phyloP scores from a whole-genome alignment of 2,329 filamentous ascomycete species.

The Colletotrichum eleusines region DNA sequence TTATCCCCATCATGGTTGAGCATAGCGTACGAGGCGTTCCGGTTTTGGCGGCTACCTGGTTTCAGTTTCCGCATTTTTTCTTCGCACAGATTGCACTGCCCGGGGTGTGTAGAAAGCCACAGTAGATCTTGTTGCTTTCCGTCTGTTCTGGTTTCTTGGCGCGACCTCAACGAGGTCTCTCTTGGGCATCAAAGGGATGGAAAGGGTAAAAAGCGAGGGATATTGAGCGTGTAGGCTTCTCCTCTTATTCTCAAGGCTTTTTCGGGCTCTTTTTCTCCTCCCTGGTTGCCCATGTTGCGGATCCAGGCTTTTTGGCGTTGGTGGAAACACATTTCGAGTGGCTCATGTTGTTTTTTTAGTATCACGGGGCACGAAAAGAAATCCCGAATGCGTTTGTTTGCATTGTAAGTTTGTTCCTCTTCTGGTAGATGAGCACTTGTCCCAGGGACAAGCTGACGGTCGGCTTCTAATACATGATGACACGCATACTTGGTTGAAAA shows the following conservation, averaged over 20 bases:
- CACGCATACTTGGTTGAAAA: constrained; percentile 31
- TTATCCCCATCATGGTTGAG: constrained; percentile 49
- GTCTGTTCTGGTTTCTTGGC: constrained; percentile 36
- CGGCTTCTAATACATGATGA: constrained; percentile 43
- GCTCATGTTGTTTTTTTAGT: constrained; percentile 21
- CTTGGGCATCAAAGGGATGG: constrained; percentile 36
- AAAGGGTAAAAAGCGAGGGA: constrained; percentile 37
- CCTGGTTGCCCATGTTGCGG: constrained; percentile 11
- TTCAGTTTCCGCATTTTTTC: constrained; percentile 39
- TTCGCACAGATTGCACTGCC: constrained; percentile 36
- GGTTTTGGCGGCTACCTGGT: constrained; percentile 44
- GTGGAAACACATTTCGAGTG: constrained; percentile 21
- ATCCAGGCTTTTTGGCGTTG: constrained; percentile 35
- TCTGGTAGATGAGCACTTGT: constrained; percentile 37
- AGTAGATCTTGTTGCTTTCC: constrained; percentile 39
- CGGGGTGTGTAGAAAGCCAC: constrained; percentile 37
- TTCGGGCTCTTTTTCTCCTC: constrained; percentile 1
- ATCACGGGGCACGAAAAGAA: constrained; percentile 40
- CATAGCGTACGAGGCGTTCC: constrained; percentile 58
- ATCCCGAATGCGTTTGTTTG: constrained; percentile 38
- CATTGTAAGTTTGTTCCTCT: constrained; percentile 25
- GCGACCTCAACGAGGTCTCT: constrained; percentile 28
- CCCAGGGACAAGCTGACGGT: constrained; percentile 34
- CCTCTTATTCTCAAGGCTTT: constrained; percentile 16
- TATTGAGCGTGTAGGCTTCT: constrained; percentile 29